Evolutionary conservation across 371 early-diverging fungal genomes (phyloP).

Genomic region (Mucor ambiguus): DNA sequence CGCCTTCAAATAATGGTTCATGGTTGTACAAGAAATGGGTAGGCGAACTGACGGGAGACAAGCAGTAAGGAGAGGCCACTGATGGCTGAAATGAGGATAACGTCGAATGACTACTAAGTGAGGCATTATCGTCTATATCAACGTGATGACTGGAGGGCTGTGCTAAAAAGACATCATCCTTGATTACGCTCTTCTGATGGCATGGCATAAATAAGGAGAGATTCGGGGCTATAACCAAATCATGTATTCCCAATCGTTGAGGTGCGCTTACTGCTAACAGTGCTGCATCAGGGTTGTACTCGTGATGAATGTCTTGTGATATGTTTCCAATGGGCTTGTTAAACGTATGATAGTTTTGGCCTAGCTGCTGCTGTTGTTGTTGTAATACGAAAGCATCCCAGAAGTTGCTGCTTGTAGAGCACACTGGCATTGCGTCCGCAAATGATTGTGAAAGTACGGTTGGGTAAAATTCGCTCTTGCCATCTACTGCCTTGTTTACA

Average conservation of each 20-base stretch:
- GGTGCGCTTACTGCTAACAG: constrained; percentile 29
- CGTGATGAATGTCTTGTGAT: constrained; percentile 31
- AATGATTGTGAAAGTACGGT: constrained; percentile 23
- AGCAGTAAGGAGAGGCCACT: constrained; percentile 11
- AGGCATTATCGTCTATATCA: constrained; percentile 29
- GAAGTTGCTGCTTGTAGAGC: constrained; percentile 4
- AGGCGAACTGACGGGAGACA: constrained; percentile 34
- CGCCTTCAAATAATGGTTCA: constrained; percentile 39
- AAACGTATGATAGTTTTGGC: constrained; percentile 2
- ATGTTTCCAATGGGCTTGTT: constrained; percentile 27
- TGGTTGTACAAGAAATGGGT: constrained; percentile 34
- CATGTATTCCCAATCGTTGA: constrained; percentile 24
- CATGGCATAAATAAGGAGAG: constrained; percentile 17
- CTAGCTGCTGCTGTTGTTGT: constrained; percentile 1
- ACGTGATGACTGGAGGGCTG: constrained; percentile 7
- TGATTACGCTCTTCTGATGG: constrained; percentile 11
- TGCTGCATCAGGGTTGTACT: constrained; percentile 22
- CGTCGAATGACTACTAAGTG: constrained; percentile 28
- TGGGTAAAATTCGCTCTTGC: neutral
- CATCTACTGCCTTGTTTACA: neutral
- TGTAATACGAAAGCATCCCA: constrained; percentile 14
- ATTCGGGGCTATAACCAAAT: constrained; percentile 31
- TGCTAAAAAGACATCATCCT: constrained; percentile 32
- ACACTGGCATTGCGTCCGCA: neutral
- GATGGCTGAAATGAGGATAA: constrained; percentile 21